Base-by-base conservation (phyloP, 805 yeast genomes). In the Starmerella roubikii region DNA sequence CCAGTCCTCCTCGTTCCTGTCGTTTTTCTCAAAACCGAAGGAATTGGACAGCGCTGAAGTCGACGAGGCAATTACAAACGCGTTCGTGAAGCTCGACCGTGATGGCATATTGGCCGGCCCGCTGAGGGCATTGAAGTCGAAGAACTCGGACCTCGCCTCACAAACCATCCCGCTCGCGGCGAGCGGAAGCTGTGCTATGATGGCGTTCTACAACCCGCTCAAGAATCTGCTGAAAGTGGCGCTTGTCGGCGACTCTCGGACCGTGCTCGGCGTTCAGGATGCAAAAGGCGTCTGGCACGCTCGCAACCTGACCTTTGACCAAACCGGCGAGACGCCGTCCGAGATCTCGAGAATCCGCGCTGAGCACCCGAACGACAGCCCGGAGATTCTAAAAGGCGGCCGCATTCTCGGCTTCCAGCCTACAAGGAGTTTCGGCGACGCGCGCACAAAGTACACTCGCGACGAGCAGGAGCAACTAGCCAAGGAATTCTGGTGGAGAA, bases 361-460 rank as follows among this genome's bases (percentile, higher is more conserved):
- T 23, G 95, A 85, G 58, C 98, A 88, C 58, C 98, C 98, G 1
- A 75, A 75, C 42, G 96, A 88, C 58, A 80, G 83, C 18, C 41
- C 54, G 17, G 25, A 17, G 12, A 37, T 46, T 30, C 36, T 46
- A n/a, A 11, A 30, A 23, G 74, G 80, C 46, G 97, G 97, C 3
- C 72, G 98, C 53, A 80, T 88, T 5, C 66, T 88, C 49, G 98
- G 98, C 0, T 76, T 86, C 12, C 95, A 91, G 57, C 98, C 98
- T 11, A 73, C 94, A 0, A 67, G 98, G 53, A 94, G 96, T 0
- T 91, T 88, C 65, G 98, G 98, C 31, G 98, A 88, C 59, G 93
- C 94, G 40, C 70, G 94, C 45, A 86, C 84, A 55, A 88, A 88
- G 56, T 69, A 93, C 65, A 73, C 84, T 17, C 60, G 62, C 16